Percentiles rank a stretch among this genome's conserved stretches.
Evolutionary conservation across 352 stramenopile genomes (phyloP).

Genomic region (Phytophthora boehmeriae): DNA sequence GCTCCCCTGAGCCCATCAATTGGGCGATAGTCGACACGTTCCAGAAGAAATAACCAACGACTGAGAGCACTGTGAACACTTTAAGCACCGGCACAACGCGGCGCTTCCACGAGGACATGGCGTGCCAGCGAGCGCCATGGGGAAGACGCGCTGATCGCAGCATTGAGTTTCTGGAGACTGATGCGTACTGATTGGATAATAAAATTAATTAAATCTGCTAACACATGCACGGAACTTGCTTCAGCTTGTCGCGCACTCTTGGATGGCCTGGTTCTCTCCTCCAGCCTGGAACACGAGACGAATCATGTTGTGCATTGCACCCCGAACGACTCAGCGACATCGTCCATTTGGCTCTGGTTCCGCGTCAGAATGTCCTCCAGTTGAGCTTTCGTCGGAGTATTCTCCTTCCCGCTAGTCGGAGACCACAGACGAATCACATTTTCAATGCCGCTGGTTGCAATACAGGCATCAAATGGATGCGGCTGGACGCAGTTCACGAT

Average conservation of each 20-base stretch:
- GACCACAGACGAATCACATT: conserved; percentile 84
- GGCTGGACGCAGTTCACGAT: conserved; percentile 91
- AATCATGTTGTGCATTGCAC: conserved; percentile 64
- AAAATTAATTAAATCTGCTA: too few species aligned
- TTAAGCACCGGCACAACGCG: conserved; percentile 33
- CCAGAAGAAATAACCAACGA: conserved; percentile 56
- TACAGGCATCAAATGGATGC: conserved; percentile 75
- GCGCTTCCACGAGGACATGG: conserved; percentile 23
- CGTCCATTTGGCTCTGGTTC: conserved; percentile 77
- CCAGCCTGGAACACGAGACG: conserved; percentile 70
- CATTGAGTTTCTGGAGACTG: conserved; percentile 14
- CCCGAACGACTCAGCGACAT: conserved; percentile 48
- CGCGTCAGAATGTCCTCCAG: conserved; percentile 53
- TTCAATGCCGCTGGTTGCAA: conserved; percentile 87
- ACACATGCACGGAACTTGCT: too few species aligned
- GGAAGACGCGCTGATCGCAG: conserved; percentile 22
- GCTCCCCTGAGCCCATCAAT: conserved; percentile 21
- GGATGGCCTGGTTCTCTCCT: conserved; percentile 56
- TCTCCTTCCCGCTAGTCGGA: conserved; percentile 50
- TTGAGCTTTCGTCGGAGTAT: conserved; percentile 48
- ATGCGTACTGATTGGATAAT: conserved; percentile 1
- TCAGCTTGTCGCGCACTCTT: conserved; percentile 77
- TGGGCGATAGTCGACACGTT: conserved; percentile 56
- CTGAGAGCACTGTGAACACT: conserved; percentile 25
- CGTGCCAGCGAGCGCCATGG: conserved; percentile 29